Base-by-base conservation (phyloP, 208 protist species). In the Wallacemonas sp. region DNA sequence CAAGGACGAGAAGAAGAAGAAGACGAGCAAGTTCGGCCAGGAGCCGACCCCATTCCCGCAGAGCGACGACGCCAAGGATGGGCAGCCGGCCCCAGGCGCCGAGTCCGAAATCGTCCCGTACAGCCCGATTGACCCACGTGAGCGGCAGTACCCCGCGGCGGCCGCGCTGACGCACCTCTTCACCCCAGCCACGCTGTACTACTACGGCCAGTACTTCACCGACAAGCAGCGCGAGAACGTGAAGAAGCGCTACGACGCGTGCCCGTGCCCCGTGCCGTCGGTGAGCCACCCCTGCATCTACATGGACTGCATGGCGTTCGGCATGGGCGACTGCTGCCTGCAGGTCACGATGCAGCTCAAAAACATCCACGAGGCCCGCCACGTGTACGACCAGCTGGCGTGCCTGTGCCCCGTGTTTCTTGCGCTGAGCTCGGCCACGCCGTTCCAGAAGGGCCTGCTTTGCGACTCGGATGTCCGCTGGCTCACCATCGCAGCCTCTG, bases 291-390 rank as follows among this genome's bases (percentile, higher is more conserved):
- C 92, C 4, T 96, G 84, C 64, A 98, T 99, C 46, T 98, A 99
- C 76, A 99, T 99, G 98, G 99, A 99, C 77, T 98, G 97, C 74
- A 99, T 99, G 99, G 98, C 94, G 2, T 99, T 99, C 78, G 99
- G 99, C 43, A 99, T 99, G 99, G 99, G 99, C 30, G 85, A 72
- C 70, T 97, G 90, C 74, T 99, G 98, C 65, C 75, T 99, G n/a
- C 99, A 99, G 82, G 85, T 98, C 11, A 99, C 98, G 24, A 98
- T 99, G 75, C 97, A 99, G 76, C 80, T 97, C 6, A 60, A 79
- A 29, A 85, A 98, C 68, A 81, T 98, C 2, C 54, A 81, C 21
- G 86, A 99, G 72, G 98, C 98, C 1, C 87, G 98, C 34, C 60
- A 94, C 57, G 81, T 99, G 0, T 99, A 99, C 68, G 98, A 99